Evolutionary conservation across 768 basidiomycete genomes (phyloP), one percentile per base, ranked within the genome.

Genomic region (Kwoniella heveanensis): DNA sequence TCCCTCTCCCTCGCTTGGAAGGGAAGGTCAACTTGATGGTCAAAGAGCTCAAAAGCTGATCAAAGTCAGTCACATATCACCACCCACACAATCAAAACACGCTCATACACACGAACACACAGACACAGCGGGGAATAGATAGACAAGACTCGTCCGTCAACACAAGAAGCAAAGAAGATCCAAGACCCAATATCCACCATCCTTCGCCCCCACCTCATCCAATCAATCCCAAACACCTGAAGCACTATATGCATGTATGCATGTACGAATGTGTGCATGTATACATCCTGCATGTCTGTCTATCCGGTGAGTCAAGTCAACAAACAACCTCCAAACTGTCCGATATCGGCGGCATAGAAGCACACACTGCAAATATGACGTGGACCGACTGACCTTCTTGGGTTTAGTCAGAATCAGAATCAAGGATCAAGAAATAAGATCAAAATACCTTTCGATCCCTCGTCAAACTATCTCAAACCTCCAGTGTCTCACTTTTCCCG

Each of bases 401-500:
- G 39, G 17, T 44, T 46, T 27, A 58, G 46, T 27, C 44, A 26
- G 24, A 58, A 24, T n/a, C n/a, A n/a, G n/a, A n/a, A n/a, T n/a
- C n/a, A n/a, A n/a, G n/a, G n/a, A n/a, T n/a, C n/a, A n/a, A n/a
- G n/a, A n/a, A n/a, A 47, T 44, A 47, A 17, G 21, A 27, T 30
- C 46, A 58, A 58, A 50, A 58, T 50, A 58, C 57, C 57, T 58
- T 58, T 58, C 8, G 39, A 46, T 49, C 8, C 39, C 39, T 19
- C 8, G 19, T 44, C 39, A 44, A 44, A 44, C 39, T 17, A 19
- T 17, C 39, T 17, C 9, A 44, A 44, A 17, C 17, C 8, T 17
- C 5, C 15, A 44, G 10, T 44, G 39, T 44, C 39, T 44, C 6
- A 44, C 39, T 44, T 44, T 44, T 7, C 39, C 39, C n/a, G n/a